These are phyloP conservation scores for Venturiaceae sp. DNA, from an alignment of 2,329 filamentous ascomycete genomes.

Conservation along the genomic window DNA sequence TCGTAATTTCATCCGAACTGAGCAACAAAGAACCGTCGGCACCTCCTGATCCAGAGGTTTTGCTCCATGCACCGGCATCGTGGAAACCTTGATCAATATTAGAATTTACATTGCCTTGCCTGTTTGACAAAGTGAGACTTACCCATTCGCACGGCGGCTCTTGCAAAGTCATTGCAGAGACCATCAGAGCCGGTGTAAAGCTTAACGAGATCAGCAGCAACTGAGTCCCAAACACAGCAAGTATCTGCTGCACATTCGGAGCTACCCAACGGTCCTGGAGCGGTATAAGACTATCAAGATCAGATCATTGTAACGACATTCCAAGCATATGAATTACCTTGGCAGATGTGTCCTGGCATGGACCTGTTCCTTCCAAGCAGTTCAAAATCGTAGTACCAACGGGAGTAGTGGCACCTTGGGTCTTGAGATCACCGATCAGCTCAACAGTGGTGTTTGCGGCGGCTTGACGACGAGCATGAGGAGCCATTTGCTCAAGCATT, in stretches of 20 bases:
- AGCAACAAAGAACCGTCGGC: slow-evolving; percentile 33
- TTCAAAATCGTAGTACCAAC: slow-evolving; percentile 12
- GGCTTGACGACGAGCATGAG: not conserved
- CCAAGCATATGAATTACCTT: not conserved
- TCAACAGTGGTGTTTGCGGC: slow-evolving; percentile 9
- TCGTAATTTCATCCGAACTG: slow-evolving; percentile 20
- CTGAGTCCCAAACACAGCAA: slow-evolving; percentile 25
- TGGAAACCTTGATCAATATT: no score
- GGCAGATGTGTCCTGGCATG: not conserved
- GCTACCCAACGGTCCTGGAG: slow-evolving; percentile 15
- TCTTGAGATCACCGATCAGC: slow-evolving; percentile 24
- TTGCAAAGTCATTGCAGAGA: slow-evolving; percentile 20
- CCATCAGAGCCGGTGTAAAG: slow-evolving; percentile 16
- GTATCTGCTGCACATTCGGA: slow-evolving; percentile 22
- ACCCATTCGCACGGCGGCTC: no score
- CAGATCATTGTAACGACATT: not conserved
- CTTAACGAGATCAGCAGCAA: slow-evolving; percentile 20
- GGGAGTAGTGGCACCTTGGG: slow-evolving; percentile 14
- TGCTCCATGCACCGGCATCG: slow-evolving; percentile 17
- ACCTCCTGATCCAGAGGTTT: slow-evolving; percentile 13
- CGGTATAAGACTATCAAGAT: not conserved
- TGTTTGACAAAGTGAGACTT: not conserved
- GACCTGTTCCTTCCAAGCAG: not conserved
- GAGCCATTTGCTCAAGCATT: not conserved
- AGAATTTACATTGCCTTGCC: no score